phyloP scores from a whole-genome alignment of 1,284 basidiomycete species.

The Gymnopus androsaceus region DNA sequence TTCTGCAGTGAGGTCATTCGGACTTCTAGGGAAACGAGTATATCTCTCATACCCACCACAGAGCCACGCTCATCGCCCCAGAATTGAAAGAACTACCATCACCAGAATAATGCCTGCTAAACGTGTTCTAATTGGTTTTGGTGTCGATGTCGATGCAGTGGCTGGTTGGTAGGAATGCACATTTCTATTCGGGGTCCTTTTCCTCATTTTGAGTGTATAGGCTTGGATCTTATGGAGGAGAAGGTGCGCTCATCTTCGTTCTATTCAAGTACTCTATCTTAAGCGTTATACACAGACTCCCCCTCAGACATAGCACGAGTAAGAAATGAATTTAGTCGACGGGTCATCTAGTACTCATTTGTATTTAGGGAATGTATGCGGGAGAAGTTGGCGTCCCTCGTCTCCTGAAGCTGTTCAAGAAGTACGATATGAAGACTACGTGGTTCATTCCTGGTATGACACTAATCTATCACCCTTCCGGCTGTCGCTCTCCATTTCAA shows the following conservation, averaged over 20 bases:
- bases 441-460: slow-evolving; percentile 72
- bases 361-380: slow-evolving; percentile 61
- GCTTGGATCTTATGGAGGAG: slow-evolving; percentile 71
- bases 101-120: slow-evolving; percentile 43
- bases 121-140: slow-evolving; percentile 51
- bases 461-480: no score
- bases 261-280: background rate
- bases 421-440: slow-evolving; percentile 63
- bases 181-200: background rate
- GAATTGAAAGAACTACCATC: no score
- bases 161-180: slow-evolving; percentile 52
- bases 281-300: slow-evolving; percentile 40
- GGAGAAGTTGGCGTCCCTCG: slow-evolving; percentile 74
- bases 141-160: slow-evolving; percentile 67
- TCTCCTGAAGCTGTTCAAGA: slow-evolving; percentile 71
- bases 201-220: slow-evolving; percentile 30
- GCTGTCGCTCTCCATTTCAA: background rate
- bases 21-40: no score
- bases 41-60: no score
- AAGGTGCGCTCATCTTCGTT: slow-evolving; percentile 24
- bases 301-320: slow-evolving; percentile 60
- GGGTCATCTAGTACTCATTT: background rate
- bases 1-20: no score
- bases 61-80: no score
- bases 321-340: background rate